Conservation (phyloP, 805 yeast species). For the Metschnikowia henanensis region DNA sequence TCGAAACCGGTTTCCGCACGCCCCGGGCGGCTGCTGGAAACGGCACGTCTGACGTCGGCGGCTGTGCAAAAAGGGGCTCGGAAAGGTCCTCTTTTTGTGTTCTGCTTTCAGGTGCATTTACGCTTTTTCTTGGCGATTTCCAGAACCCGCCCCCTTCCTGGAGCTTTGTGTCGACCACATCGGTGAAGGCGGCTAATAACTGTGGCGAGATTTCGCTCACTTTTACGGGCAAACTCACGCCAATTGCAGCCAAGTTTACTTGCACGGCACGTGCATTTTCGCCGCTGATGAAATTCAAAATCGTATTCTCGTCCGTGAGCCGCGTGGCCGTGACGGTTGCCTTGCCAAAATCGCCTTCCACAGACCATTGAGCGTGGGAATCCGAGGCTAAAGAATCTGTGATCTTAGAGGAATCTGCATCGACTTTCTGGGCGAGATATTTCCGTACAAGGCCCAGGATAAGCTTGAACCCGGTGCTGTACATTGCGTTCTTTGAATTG, state of each 20-base stretch:
- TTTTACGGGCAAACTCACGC: conserved; percentile 1
- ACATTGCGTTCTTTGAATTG: not conserved
- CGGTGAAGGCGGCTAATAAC: not conserved
- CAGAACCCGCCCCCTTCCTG: conserved; percentile 4
- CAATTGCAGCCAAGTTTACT: not conserved
- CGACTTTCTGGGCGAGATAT: conserved; percentile 3
- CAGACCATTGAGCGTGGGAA: conserved; percentile 5
- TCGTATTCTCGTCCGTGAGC: conserved; percentile 4
- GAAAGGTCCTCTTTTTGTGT: not conserved
- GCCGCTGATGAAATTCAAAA: conserved; percentile 7
- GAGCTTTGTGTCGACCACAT: conserved; percentile 2
- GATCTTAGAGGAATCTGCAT: not conserved
- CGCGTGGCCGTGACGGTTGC: conserved; percentile 5
- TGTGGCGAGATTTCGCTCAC: not conserved
- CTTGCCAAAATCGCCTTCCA: not conserved
- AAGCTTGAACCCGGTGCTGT: conserved; percentile 1
- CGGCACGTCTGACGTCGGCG: not conserved
- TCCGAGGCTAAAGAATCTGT: conserved; percentile 1
- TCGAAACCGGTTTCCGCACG: not conserved
- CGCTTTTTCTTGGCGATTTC: not conserved
- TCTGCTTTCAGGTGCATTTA: no score
- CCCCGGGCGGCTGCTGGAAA: not conserved
- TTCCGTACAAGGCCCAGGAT: conserved; percentile 5
- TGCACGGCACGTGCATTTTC: conserved; percentile 6
- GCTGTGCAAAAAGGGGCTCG: not conserved